Base-by-base conservation (phyloP, 305 asterid genomes). In the Fraxinus ornus region DNA sequence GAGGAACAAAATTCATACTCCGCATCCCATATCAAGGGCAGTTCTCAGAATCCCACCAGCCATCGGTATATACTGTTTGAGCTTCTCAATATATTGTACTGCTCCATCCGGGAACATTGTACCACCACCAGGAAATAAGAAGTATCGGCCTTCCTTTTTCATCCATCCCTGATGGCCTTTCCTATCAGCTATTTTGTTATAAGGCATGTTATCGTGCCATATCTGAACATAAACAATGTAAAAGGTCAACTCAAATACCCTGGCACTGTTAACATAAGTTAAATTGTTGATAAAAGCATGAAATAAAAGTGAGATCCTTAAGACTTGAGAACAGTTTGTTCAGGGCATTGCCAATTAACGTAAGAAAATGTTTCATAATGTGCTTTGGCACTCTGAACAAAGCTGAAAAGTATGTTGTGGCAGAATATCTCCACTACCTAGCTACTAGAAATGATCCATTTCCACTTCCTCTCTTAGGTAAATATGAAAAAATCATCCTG, bases 81-180 rank as follows among this genome's bases (percentile, higher is more conserved):
- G 98, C 85, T 95, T 94, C 77, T 97, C 96, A n/a, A 97, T 97
- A 87, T 97, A 95, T 74, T 92, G 97, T 26, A 87, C 87, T 37
- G 98, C 99, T 83, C 99, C 99, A 36, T 93, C 98, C 0, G 98
- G 98, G 83, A 97, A 97, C 99, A 97, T 93, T 47, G 97, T 93
- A 74, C 99, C 97, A 55, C 98, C 98, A 78, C 98, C 99, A 76
- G 99, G 98, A 90, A 97, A 97, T 84, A 93, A 88, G 86, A 97
- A 93, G 90, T 92, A 78, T 4, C 92, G 91, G 26, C 99, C 99
- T 87, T 97, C 96, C 81, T 86, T 90, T 88, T 93, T 97, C 98
- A 97, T 97, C 98, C 98, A 93, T 85, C 99, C 97, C 79, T 95
- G 98, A 84, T 93, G 98, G 37, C 98, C 99, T 87, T 97, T 97